A percentile compares a stretch with the other conserved stretches of the same genome.
These are phyloP conservation scores for Hypoxylon sp. DNA, from an alignment of 2,329 filamentous ascomycete genomes.

Conservation along the genomic window DNA sequence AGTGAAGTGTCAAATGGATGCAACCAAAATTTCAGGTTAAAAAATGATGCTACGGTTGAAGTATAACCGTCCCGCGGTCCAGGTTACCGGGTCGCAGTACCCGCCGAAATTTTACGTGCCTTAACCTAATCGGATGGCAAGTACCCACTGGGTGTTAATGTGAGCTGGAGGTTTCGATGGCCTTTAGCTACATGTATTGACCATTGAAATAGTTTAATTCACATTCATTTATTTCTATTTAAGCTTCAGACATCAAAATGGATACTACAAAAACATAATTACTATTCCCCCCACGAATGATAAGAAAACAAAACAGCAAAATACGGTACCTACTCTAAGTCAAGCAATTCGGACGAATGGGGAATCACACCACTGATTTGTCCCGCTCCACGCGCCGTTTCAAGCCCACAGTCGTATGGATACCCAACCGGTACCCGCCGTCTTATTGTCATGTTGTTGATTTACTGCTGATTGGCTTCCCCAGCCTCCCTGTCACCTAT, in stretches of 20 bases:
- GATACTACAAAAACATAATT: neutral
- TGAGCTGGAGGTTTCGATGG: too few species aligned
- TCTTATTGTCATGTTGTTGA: conserved; percentile 21
- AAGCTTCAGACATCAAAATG: too few species aligned
- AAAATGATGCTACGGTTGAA: conserved; percentile 3
- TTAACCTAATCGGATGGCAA: neutral
- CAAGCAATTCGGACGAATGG: conserved; percentile 34
- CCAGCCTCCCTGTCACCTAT: conserved; percentile 3
- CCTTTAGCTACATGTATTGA: too few species aligned
- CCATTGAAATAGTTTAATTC: too few species aligned
- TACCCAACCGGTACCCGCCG: conserved; percentile 33
- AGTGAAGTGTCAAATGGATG: too few species aligned
- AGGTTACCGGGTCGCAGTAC: conserved; percentile 25
- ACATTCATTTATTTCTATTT: too few species aligned
- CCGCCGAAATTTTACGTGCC: conserved; percentile 8
- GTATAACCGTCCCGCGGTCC: conserved; percentile 16
- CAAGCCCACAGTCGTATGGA: conserved; percentile 30
- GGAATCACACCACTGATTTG: conserved; percentile 32
- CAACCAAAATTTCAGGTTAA: too few species aligned
- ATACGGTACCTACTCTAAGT: too few species aligned
- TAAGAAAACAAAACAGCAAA: conserved; percentile 20
- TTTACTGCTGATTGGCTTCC: neutral
- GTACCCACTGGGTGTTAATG: too few species aligned
- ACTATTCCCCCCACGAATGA: conserved; percentile 9
- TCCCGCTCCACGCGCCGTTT: conserved; percentile 20